Base-by-base conservation (phyloP, 257 asterid species). In the Nicotiana otophora region DNA sequence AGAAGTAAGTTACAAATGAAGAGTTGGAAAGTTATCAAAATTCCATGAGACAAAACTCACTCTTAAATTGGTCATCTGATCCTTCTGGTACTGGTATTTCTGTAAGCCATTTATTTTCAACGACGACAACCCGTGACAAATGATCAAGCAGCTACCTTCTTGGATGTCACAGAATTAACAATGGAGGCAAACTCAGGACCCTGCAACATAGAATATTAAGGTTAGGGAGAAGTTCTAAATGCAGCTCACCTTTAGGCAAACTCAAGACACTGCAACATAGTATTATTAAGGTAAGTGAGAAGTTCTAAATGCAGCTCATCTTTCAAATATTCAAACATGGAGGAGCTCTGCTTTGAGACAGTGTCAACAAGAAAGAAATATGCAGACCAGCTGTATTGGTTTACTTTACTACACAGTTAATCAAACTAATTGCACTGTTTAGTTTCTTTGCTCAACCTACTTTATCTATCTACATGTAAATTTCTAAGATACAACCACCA, bases 141-240 rank as follows among this genome's bases (percentile, higher is more conserved):
- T 16, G 68, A 87, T 92, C 92, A 96, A 55, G 93, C 98, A 75
- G 97, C 92, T 33, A 94, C 97, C 91, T 91, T 96, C 92, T 96
- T 96, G 67, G 97, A 89, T 46, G 98, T 91, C 76, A 93, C 99
- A 19, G 99, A 94, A 89, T 96, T 96, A 69, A 94, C 87, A 54
- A 96, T 94, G 31, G 98, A 89, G 11, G 97, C 97, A 70, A 96
- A 94, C 87, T 96, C 99, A 54, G 95, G 93, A 42, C 98, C 99
- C 99, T 96, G 84, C 84, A 83, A 83, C 63, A 85, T 57, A 83
- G 31, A 30, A 86, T 28, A 83, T 62, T 3, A 61, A 85, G 76
- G 15, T 74, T 74, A 48, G 7, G 26, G 4, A 1, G 9, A 4
- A 48, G 51, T 1, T 42, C 78, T 33, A 1, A n/a, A 70, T 31